A percentile compares a stretch with the other conserved stretches of the same genome.
phyloP scores from a whole-genome alignment of 2,329 filamentous ascomycete species.

The Colletotrichum godetiae region DNA sequence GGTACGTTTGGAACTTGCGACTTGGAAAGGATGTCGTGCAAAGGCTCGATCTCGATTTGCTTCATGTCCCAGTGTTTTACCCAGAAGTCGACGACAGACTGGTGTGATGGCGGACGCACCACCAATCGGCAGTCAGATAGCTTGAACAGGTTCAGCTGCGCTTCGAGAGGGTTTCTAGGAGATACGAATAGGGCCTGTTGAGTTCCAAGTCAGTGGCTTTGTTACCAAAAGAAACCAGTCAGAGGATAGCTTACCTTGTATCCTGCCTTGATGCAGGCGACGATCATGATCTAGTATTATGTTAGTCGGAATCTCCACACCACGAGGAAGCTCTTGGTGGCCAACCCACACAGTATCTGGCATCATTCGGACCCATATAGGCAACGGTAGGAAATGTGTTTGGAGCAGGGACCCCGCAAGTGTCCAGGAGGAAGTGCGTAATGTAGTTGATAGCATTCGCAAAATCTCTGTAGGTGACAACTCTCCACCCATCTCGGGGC shows the following conservation, averaged over 20 bases:
- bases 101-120: conserved; percentile 45
- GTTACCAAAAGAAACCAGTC: conserved; percentile 46
- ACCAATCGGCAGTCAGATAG: conserved; percentile 55
- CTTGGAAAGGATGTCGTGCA: conserved; percentile 49
- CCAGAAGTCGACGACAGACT: conserved; percentile 49
- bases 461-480: conserved; percentile 49
- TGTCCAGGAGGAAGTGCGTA: conserved; percentile 46
- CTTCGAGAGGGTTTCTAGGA: conserved; percentile 57
- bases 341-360: conserved; percentile 45
- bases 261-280: conserved; percentile 52
- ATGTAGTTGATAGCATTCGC: conserved; percentile 53
- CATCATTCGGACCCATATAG: conserved; percentile 58
- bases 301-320: neutral
- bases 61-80: conserved; percentile 51
- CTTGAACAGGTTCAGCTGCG: conserved; percentile 57
- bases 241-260: conserved; percentile 39
- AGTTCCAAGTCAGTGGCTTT: neutral
- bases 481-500: conserved; percentile 53
- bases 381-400: conserved; percentile 51
- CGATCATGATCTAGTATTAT: conserved; percentile 39
- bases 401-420: conserved; percentile 42
- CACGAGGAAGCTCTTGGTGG: neutral
- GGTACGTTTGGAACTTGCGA: conserved; percentile 47
- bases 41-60: conserved; percentile 45
- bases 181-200: conserved; percentile 56